Base-by-base conservation (phyloP, 108 stramenopile species). In the Nitzschia putrida region DNA sequence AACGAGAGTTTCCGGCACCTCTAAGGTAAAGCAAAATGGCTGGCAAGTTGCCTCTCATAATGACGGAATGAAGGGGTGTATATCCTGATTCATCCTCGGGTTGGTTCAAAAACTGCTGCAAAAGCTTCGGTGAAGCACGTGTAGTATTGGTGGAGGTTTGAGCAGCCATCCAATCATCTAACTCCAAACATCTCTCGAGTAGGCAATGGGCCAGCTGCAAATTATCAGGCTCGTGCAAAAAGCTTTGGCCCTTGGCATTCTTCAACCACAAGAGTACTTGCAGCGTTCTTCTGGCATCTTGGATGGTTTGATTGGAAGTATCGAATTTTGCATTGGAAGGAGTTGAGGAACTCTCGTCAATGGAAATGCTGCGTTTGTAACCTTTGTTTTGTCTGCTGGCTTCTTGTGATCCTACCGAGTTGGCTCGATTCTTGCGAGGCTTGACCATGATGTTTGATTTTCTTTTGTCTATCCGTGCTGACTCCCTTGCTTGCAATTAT, bases 11-110 rank as follows among this genome's bases (percentile, higher is more conserved):
- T 43, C 65, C 22, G 39, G 75, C 71, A 68, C 86, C 77, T 41
- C 83, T 76, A 20, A 92, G 64, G 6, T 88, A 66, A 0, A 89
- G 49, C 38, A 92, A 63, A 18, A 88, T 59, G 4, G 65, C 68
- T 7, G 68, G 47, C 75, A 88, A 76, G 61, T 87, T 74, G 14
- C 81, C 69, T 47, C 75, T 45, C 22, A 80, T 22, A 53, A 89
- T 83, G 8, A 88, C 85, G 39, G 65, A 47, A 70, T 92, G 91
- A 22, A 89, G 59, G 6, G 91, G 85, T 9, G 85, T 89, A 41
- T 88, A 92, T 13, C 84, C 83, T 34, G 78, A 81, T 74, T 92
- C 91, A 21, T 34, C 34, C 67, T 89, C 86, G 39, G 24, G 42
- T 53, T 64, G 72, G 6, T 57, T 52, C 34, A 69, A 64, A 64